phyloP scores from a whole-genome alignment of 139 green algal genomes.

The Chlorella ohadii region DNA sequence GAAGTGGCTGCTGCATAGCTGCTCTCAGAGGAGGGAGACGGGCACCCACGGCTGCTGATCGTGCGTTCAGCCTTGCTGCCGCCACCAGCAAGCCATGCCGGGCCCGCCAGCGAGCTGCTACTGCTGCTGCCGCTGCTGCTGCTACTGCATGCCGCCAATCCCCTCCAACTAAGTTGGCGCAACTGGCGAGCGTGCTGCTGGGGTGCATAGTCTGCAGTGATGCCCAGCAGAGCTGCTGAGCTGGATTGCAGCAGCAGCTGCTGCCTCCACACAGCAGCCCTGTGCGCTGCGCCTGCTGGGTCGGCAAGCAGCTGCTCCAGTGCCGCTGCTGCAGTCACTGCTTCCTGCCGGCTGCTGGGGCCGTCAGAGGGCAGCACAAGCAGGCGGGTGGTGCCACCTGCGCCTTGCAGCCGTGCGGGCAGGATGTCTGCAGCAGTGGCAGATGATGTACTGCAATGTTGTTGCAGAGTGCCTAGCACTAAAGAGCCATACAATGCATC shows the following conservation, averaged over 20 bases:
- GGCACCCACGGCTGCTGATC: neutral
- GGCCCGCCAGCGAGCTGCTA: neutral
- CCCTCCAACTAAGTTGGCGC: neutral
- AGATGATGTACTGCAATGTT: too few relatives aligned
- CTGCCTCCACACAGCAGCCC: constrained; percentile 8
- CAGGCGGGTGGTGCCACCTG: constrained; percentile 53
- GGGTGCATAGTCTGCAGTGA: neutral
- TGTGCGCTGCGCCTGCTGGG: constrained; percentile 3
- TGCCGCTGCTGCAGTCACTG: constrained; percentile 38
- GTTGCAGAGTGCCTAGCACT: too few relatives aligned
- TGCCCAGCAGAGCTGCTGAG: constrained; percentile 29
- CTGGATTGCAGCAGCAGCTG: constrained; percentile 27
- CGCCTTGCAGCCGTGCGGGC: neutral
- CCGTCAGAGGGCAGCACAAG: constrained; percentile 70
- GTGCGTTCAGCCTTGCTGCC: too few relatives aligned
- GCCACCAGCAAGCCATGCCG: constrained; percentile 3
- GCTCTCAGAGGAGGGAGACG: neutral
- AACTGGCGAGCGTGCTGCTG: neutral
- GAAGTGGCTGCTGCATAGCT: neutral
- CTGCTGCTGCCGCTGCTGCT: too few relatives aligned
- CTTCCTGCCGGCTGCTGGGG: constrained; percentile 49
- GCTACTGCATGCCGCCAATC: neutral
- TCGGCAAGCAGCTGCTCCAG: constrained; percentile 55
- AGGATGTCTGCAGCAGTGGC: constrained; percentile 8
- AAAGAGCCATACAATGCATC: too few relatives aligned